Evolutionary conservation across 352 stramenopile species (phyloP), one percentile per base, ranked within the genome.

Genomic region (Phytopythium aichiense): DNA sequence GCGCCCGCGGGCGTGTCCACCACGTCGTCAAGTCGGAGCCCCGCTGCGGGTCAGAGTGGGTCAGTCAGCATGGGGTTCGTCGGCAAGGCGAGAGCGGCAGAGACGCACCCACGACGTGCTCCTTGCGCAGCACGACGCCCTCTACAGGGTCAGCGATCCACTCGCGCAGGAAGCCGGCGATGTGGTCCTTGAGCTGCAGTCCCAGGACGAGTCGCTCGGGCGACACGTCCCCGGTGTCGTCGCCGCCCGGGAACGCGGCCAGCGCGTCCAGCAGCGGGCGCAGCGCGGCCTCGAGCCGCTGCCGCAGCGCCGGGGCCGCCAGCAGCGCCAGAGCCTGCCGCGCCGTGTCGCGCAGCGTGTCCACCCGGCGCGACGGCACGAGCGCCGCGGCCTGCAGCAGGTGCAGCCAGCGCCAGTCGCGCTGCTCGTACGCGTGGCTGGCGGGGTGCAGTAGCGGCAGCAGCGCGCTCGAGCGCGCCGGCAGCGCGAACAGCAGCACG

Each of bases 71-170:
- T 16, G 12, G 13, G 28, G 4, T 38, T 31, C 15, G 28, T 42
- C 12, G 38, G 8, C 31, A 22, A 38, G n/a, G 38, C 11, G 35
- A 20, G 20, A 31, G 9, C 28, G 2, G 48, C 7, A 8, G 30
- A 20, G 42, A 72, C 75, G 51, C 40, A 84, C 82, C 82, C 0
- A 92, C 73, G 28, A 94, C 78, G 63, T 90, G 77, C 20, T 89
- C 72, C 55, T 88, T 90, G 53, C 74, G 73, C 23, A 91, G 58
- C 37, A 89, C 79, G 57, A 84, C 86, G 3, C 85, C 83, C 3
- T 92, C 74, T 7, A 94, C 40, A 0, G 83, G 83, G 50, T 94
- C 76, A n/a, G 74, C 71, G 49, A 88, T 76, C 83, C 81, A 92
- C 56, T 70, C 67, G 23, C 83, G 81, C 43, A 94, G 72, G 50